phyloP scores from a whole-genome alignment of 2,329 filamentous ascomycete genomes.

The Aspergillus fumigatiaffinis region DNA sequence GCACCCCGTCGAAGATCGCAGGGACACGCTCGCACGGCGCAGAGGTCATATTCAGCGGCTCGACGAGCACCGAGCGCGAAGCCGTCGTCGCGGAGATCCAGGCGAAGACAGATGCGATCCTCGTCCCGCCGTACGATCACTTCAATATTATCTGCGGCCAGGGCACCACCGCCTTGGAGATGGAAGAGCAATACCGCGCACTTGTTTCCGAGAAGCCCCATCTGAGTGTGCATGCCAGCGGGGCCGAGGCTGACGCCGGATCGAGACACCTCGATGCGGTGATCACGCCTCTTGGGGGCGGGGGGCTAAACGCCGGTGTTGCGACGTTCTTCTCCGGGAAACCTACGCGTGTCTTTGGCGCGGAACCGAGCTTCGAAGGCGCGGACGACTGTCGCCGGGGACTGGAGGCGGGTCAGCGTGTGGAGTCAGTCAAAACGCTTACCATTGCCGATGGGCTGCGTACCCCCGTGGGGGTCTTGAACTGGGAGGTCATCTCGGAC shows the following conservation, averaged over 20 bases:
- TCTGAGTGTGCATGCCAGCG: constrained; percentile 20
- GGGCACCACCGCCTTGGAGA: constrained; percentile 81
- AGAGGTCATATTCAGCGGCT: constrained; percentile 74
- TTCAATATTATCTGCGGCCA: constrained; percentile 88
- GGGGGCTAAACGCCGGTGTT: constrained; percentile 79
- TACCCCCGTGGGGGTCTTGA: constrained; percentile 71
- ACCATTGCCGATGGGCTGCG: constrained; percentile 88
- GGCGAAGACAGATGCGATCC: constrained; percentile 65
- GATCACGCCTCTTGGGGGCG: constrained; percentile 80
- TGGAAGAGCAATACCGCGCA: constrained; percentile 67
- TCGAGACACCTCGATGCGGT: constrained; percentile 58
- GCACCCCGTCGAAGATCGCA: constrained; percentile 79
- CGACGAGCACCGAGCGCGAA: constrained; percentile 76
- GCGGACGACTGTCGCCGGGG: constrained; percentile 78
- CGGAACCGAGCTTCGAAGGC: constrained; percentile 77
- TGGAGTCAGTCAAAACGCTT: constrained; percentile 66
- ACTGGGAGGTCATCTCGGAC: constrained; percentile 75
- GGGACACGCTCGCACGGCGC: constrained; percentile 77
- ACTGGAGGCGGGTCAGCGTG: constrained; percentile 58
- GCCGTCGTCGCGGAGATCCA: constrained; percentile 68
- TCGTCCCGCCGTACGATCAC: constrained; percentile 90
- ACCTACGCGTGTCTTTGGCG: constrained; percentile 73
- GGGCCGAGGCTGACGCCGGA: not conserved
- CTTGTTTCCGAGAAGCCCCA: constrained; percentile 41
- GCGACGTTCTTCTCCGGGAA: constrained; percentile 70